Evolutionary conservation across 169 alveolate genomes (phyloP).

Genomic region (Neospora caninum): DNA sequence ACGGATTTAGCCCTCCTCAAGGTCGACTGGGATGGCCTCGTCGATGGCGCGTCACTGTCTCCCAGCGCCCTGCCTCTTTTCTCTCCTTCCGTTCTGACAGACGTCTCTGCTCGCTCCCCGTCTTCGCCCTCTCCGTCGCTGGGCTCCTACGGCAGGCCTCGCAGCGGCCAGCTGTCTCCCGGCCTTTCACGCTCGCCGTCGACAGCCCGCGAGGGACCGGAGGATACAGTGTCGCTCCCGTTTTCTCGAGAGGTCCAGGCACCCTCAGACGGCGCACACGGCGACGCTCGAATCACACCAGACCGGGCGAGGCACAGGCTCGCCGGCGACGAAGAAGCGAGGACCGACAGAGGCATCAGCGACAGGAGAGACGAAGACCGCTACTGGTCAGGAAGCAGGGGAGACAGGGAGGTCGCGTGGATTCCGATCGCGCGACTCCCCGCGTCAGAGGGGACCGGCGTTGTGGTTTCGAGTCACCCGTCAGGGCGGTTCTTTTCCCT

Average conservation of each 20-base stretch:
- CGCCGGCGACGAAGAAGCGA: too few species aligned
- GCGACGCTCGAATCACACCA: neutral
- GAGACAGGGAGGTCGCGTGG: neutral
- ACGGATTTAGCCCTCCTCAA: neutral
- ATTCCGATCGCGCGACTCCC: neutral
- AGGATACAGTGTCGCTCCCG: neutral
- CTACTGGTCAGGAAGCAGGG: neutral
- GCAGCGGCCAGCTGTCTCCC: too few species aligned
- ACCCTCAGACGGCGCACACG: neutral
- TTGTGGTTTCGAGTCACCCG: neutral
- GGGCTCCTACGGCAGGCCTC: too few species aligned
- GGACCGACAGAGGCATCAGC: too few species aligned
- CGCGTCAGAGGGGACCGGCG: neutral
- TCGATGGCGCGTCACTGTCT: neutral
- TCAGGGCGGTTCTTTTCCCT: constrained; percentile 2
- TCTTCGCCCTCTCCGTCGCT: too few species aligned
- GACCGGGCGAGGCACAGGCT: too few species aligned
- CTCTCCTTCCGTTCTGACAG: too few species aligned
- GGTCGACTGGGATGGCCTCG: neutral
- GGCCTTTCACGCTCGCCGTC: too few species aligned
- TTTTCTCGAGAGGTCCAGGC: neutral
- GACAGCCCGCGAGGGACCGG: too few species aligned
- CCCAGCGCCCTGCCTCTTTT: neutral
- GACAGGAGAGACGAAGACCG: neutral
- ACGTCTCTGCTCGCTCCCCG: too few species aligned